These are phyloP conservation scores for Opeltia flavorubescens DNA, from an alignment of 495 filamentous ascomycete species.

Conservation along the genomic window DNA sequence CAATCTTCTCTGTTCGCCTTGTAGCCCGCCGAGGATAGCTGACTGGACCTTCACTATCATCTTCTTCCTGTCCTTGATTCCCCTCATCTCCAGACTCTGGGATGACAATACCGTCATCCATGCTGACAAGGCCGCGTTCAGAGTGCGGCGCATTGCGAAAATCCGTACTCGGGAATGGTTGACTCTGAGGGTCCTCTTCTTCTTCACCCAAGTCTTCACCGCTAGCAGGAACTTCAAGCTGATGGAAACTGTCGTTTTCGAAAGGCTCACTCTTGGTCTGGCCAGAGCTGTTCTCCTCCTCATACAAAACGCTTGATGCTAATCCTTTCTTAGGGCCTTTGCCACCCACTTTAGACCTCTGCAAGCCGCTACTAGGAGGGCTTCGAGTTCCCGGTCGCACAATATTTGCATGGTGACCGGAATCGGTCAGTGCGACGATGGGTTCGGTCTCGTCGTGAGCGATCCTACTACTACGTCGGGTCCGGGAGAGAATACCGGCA, in stretches of 20 bases:
- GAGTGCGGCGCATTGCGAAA: background rate
- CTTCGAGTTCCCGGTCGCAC: conserved; percentile 47
- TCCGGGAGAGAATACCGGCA: conserved; percentile 18
- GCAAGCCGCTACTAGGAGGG: conserved; percentile 40
- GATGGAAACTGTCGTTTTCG: conserved; percentile 21
- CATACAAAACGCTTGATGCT: conserved; percentile 35
- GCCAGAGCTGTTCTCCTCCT: conserved; percentile 42
- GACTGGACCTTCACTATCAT: conserved; percentile 53
- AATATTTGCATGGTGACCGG: conserved; percentile 55
- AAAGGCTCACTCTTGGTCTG: conserved; percentile 17
- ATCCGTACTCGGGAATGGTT: background rate
- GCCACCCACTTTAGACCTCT: conserved; percentile 40
- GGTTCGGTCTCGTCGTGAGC: conserved; percentile 45
- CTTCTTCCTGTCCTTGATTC: conserved; percentile 36
- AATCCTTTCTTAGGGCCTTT: conserved; percentile 51
- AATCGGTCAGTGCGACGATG: conserved; percentile 55
- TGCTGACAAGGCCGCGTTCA: background rate
- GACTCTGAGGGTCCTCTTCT: conserved; percentile 16
- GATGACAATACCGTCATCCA: conserved; percentile 33
- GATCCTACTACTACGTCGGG: conserved; percentile 43
- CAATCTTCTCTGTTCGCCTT: conserved; percentile 27
- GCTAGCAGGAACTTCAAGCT: conserved; percentile 16
- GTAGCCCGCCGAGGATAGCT: conserved; percentile 34
- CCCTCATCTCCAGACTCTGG: conserved; percentile 38
- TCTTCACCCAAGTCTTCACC: conserved; percentile 23